Conservation (phyloP, 2,329 filamentous ascomycete species). For the Chrysosporium queenslandicum region DNA sequence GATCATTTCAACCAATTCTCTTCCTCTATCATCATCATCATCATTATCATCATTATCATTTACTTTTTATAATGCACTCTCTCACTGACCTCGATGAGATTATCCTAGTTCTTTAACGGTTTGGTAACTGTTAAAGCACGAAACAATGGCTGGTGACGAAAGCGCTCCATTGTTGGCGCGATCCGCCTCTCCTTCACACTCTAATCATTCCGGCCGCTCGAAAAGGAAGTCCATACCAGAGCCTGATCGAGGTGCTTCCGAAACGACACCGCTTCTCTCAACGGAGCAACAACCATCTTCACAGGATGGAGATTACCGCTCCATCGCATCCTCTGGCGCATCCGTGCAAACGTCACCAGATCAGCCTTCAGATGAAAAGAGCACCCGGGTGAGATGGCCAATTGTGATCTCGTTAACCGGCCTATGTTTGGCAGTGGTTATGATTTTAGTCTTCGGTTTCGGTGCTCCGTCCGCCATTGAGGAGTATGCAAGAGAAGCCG, state of each 20-base stretch:
- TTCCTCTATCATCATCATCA: neutral
- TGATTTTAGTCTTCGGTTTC: constrained; percentile 69
- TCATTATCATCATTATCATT: neutral
- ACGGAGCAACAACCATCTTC: neutral
- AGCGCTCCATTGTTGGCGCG: constrained; percentile 8
- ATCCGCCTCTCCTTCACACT: constrained; percentile 4
- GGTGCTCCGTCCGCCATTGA: constrained; percentile 70
- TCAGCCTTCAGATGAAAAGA: constrained; percentile 18
- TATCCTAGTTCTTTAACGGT: neutral
- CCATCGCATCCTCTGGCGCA: constrained; percentile 20
- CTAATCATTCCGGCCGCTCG: constrained; percentile 17
- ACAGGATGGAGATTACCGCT: constrained; percentile 19
- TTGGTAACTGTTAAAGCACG: neutral
- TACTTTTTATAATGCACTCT: neutral
- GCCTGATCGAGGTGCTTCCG: constrained; percentile 26
- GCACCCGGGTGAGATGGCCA: constrained; percentile 53
- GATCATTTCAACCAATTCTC: neutral
- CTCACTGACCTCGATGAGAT: neutral
- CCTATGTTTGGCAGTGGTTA: constrained; percentile 52
- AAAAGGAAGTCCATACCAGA: constrained; percentile 15
- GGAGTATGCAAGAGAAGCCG: constrained; percentile 74
- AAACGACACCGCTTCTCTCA: constrained; percentile 36
- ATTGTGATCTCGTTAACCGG: constrained; percentile 62
- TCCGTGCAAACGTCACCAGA: constrained; percentile 19
- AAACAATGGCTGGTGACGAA: constrained; percentile 14